A percentile compares a stretch with the other conserved stretches of the same genome.
Evolutionary conservation across 805 yeast species (phyloP).

Genomic region (Metschnikowia colocasiae): DNA sequence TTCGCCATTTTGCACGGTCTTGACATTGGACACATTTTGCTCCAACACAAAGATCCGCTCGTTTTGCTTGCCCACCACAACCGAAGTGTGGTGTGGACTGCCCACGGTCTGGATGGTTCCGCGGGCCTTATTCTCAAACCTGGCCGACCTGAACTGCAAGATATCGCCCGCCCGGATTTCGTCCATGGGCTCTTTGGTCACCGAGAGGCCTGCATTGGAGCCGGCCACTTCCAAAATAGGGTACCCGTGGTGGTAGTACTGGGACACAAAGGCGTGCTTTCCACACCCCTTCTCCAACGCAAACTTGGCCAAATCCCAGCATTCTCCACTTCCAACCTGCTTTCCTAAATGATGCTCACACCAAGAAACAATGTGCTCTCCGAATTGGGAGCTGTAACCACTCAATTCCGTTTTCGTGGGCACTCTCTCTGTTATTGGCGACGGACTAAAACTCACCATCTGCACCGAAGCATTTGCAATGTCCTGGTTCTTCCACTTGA

Average conservation of each 20-base stretch:
- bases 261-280: constrained; percentile 52
- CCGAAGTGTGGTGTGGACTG: constrained; percentile 51
- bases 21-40: constrained; percentile 47
- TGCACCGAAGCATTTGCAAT: constrained; percentile 21
- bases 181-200: constrained; percentile 26
- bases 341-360: constrained; percentile 46
- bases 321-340: constrained; percentile 53
- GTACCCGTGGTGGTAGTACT: constrained; percentile 46
- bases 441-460: constrained; percentile 36
- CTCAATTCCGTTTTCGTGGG: constrained; percentile 33
- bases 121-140: constrained; percentile 33
- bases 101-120: constrained; percentile 42
- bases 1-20: constrained; percentile 38
- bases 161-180: constrained; percentile 53
- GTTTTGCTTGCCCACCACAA: constrained; percentile 28
- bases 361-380: constrained; percentile 56
- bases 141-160: constrained; percentile 44
- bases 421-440: constrained; percentile 34
- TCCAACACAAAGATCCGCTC: constrained; percentile 39
- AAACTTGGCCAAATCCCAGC: constrained; percentile 59
- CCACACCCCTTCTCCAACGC: constrained; percentile 55
- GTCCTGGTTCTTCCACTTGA: constrained; percentile 39
- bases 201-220: constrained; percentile 16
- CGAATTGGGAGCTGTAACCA: constrained; percentile 36
- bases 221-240: constrained; percentile 34